These are phyloP conservation scores for Zostera marina DNA, from an alignment of 116 monocot genomes.

Conservation along the genomic window DNA sequence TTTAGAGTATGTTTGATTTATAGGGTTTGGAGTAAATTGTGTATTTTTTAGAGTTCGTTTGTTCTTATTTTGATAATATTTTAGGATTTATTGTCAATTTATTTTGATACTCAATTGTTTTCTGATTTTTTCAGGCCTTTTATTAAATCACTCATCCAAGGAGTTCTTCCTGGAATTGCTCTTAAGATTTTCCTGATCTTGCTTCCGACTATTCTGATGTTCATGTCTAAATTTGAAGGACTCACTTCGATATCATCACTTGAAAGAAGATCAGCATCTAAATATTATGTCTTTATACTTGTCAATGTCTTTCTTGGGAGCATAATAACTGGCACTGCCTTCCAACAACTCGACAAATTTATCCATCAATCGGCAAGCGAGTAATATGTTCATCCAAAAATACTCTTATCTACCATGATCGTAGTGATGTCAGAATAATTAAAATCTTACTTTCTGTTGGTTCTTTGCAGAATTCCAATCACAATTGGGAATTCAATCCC, in stretches of 20 bases:
- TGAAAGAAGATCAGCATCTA: slow-evolving; percentile 76
- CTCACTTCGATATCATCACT: slow-evolving; percentile 40
- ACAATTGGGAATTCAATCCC: slow-evolving; percentile 74
- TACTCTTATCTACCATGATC: too few species aligned
- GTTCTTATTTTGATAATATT: too few species aligned
- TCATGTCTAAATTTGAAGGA: slow-evolving; percentile 94
- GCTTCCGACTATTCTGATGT: slow-evolving; percentile 79
- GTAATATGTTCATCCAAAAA: slow-evolving; percentile 10
- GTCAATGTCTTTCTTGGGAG: slow-evolving; percentile 90
- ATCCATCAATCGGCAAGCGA: slow-evolving; percentile 65
- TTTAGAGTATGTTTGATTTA: too few species aligned
- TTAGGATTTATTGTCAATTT: too few species aligned
- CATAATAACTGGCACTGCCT: slow-evolving; percentile 67
- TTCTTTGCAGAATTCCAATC: slow-evolving; percentile 46
- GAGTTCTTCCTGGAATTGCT: slow-evolving; percentile 85
- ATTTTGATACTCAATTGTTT: not conserved
- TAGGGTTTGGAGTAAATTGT: too few species aligned
- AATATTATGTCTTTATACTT: slow-evolving; percentile 74
- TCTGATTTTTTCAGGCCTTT: slow-evolving; percentile 19
- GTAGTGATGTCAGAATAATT: too few species aligned
- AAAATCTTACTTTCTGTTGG: not conserved
- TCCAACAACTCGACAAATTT: slow-evolving; percentile 59
- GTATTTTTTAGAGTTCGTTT: too few species aligned
- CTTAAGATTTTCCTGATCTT: slow-evolving; percentile 88
- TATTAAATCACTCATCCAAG: slow-evolving; percentile 89